A percentile compares a stretch with the other conserved stretches of the same genome.
Conservation (phyloP, 495 filamentous ascomycete species). For the Neurospora hispaniola region DNA sequence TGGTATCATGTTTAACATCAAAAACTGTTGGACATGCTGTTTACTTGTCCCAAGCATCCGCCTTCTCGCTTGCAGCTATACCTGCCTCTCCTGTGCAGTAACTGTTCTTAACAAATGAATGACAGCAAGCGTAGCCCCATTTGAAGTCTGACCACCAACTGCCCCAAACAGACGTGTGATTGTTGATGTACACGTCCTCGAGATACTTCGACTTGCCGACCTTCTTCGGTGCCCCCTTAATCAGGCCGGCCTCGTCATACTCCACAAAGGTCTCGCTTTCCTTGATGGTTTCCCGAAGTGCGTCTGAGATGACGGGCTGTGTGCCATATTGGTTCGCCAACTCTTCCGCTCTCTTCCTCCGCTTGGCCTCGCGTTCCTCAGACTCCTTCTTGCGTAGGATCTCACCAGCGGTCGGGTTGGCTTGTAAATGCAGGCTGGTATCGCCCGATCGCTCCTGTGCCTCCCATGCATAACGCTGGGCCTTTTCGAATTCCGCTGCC, state of each 20-base stretch:
- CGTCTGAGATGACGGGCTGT: constrained; percentile 51
- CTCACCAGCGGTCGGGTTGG: constrained; percentile 91
- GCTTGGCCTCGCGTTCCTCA: constrained; percentile 58
- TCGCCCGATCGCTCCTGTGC: constrained; percentile 69
- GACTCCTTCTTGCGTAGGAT: constrained; percentile 66
- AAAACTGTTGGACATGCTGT: not conserved
- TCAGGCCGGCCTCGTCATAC: constrained; percentile 78
- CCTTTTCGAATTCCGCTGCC: constrained; percentile 86
- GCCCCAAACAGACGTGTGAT: constrained; percentile 89
- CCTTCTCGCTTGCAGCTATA: constrained; percentile 40
- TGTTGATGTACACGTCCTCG: constrained; percentile 80
- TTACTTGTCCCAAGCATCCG: constrained; percentile 18
- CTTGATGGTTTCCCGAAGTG: constrained; percentile 56
- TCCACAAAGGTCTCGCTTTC: constrained; percentile 88
- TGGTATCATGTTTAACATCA: constrained; percentile 20
- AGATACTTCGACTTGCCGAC: constrained; percentile 77
- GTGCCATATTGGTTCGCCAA: constrained; percentile 81
- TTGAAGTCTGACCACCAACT: constrained; percentile 94
- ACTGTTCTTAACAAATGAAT: constrained; percentile 85
- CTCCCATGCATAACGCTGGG: constrained; percentile 90
- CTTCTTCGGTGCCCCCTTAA: constrained; percentile 77
- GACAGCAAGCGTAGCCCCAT: constrained; percentile 98
- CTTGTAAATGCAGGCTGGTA: constrained; percentile 76
- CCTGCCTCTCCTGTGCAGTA: constrained; percentile 93
- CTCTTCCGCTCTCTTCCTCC: constrained; percentile 54